Base-by-base conservation (phyloP, 805 yeast genomes). In the Sugiyamaella boreocaroliniensis region DNA sequence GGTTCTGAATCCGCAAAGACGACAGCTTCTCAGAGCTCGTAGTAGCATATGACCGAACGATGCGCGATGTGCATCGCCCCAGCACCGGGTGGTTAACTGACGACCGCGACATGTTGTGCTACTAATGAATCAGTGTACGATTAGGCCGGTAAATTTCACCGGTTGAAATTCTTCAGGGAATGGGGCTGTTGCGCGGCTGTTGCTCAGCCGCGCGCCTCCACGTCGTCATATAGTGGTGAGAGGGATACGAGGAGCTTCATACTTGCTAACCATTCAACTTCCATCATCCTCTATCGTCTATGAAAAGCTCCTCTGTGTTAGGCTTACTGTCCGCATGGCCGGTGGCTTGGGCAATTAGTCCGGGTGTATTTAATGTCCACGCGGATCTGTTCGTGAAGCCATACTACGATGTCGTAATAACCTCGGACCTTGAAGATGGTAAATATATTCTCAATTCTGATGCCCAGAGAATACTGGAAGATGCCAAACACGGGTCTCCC, bases 1-100 rank as follows among this genome's bases (percentile, higher is more conserved):
- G 61, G 43, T 58, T 58, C 15, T 42, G 32, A 41, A 61, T 61
- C 47, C 51, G 42, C 20, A 55, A 37, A n/a, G 61, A 34, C 9
- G 47, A 29, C 10, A 12, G 41, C 19, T n/a, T 4, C 44, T 41
- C 44, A 4, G 44, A 14, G n/a, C n/a, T 14, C n/a, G 11, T 9
- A 14, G 37, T 32, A 14, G 37, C 37, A 14, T 32, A 32, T 14
- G 37, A 11, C 11, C 37, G 37, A 11, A 32, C 37, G 12, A 11
- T 9, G 4, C n/a, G n/a, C n/a, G 37, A 14, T 11, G n/a, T 14
- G 37, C 11, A 32, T 32, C 37, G 37, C 37, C 37, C 37, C 37
- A 32, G 10, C 37, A 32, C 4, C n/a, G 4, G 37, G n/a, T 14
- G 37, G 37, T 32, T 32, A 10, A 32, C 37, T 32, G 37, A 32